Percentiles rank a stretch among this genome's conserved stretches.
phyloP scores from a whole-genome alignment of 306 rosid species.

The Cucurbita pepo region DNA sequence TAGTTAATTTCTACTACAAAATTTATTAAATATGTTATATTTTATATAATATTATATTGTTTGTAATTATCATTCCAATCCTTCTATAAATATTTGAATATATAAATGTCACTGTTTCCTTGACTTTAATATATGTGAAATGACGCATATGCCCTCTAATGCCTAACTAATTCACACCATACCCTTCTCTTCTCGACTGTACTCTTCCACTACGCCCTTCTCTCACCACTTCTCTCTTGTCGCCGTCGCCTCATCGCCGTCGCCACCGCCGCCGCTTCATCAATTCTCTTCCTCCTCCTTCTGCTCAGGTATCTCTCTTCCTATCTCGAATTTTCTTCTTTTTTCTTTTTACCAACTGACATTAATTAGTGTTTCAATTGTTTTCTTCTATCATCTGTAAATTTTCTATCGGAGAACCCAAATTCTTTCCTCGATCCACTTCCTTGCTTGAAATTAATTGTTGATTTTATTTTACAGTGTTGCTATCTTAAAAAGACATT shows the following conservation, averaged over 20 bases:
- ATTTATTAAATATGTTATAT: too few species aligned
- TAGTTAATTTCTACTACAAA: too few species aligned
- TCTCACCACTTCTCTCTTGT: not conserved
- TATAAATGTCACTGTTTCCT: not conserved
- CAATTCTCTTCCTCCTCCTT: not conserved
- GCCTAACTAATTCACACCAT: not conserved
- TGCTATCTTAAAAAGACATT: not conserved
- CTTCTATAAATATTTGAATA: not conserved
- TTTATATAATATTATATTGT: too few species aligned
- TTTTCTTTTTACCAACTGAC: not conserved
- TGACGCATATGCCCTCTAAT: slow-evolving; percentile 2
- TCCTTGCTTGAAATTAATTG: not conserved
- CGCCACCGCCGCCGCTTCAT: not conserved
- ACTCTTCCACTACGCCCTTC: not conserved
- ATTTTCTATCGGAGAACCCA: not conserved
- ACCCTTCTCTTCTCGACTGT: slow-evolving; percentile 4
- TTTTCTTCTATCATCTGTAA: not conserved
- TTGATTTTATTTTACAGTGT: not conserved
- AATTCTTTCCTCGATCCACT: not conserved
- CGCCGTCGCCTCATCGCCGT: not conserved
- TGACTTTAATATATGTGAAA: not conserved
- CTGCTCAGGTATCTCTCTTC: not conserved
- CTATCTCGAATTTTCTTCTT: not conserved
- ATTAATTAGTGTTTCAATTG: not conserved
- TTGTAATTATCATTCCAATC: too few species aligned